Base-by-base conservation (phyloP, 139 green algal genomes). In the Zygnema circumcarinatum region DNA sequence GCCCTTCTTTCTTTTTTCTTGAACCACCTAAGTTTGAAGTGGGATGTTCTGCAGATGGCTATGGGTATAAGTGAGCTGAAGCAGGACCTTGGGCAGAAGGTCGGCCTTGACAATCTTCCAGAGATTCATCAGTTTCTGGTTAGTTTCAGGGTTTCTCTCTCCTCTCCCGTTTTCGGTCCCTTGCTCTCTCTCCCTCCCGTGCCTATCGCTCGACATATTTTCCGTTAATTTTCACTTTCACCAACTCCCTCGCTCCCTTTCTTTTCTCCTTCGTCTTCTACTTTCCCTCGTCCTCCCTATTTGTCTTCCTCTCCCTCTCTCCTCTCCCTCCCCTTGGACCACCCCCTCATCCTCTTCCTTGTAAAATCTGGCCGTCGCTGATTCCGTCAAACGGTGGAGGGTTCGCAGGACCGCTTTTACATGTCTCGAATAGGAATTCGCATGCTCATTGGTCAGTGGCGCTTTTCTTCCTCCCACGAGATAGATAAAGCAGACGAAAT, bases 41-140 rank as follows among this genome's bases (percentile, higher is more conserved):
- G n/a, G n/a, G n/a, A n/a, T n/a, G n/a, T n/a, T n/a, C n/a, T n/a
- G 33, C 69, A 86, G 75, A 97, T 99, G 95, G 97, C 97, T 29
- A 96, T 98, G 90, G 96, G 95, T n/a, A 94, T 98, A 1, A 67
- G 94, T 39, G 95, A 98, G 91, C 90, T 99, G 36, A 98, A 97
- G 87, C 39, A 91, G 29, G 95, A 98, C 86, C 83, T 98, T 32
- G 47, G 38, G 53, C 33, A 38, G 38, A 69, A 47, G n/a, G 54
- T 31, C 47, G 36, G 73, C 16, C 31, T 98, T 67, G 90, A 93
- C 40, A 94, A 98, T 85, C 92, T 98, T 32, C 96, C 96, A 0
- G 97, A 99, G 83, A 98, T 99, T 76, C 97, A 99, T 90, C 94
- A 97, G 83, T 99, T 99, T 88, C 84, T 99, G 41, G 79, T 76